These are phyloP conservation scores for Coemansia sp. DNA, from an alignment of 192 early-diverging fungal species.

Conservation along the genomic window DNA sequence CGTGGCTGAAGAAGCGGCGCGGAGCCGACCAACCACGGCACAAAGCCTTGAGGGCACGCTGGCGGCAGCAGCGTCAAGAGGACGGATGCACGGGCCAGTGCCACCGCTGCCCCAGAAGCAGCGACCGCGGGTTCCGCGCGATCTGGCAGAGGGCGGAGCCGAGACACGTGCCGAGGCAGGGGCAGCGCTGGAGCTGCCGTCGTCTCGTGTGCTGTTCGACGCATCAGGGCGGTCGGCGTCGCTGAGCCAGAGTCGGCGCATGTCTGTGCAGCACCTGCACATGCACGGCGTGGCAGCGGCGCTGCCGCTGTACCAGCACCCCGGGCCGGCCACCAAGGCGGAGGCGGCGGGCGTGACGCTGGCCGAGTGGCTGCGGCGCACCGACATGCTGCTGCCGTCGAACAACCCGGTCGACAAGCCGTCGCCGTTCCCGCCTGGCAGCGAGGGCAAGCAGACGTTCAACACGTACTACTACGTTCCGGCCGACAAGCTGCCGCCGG, in stretches of 20 bases:
- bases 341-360: slow-evolving; percentile 18
- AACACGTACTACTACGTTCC: slow-evolving; percentile 31
- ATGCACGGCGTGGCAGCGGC: slow-evolving; percentile 11
- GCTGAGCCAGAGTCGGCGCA: slow-evolving; percentile 3
- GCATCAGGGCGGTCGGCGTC: background rate
- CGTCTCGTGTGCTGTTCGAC: slow-evolving; percentile 37
- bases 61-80: background rate
- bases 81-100: slow-evolving; percentile 5
- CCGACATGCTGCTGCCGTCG: slow-evolving; percentile 36
- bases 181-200: slow-evolving; percentile 33
- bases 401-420: slow-evolving; percentile 28
- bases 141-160: slow-evolving; percentile 27
- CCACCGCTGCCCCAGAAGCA: slow-evolving; percentile 40
- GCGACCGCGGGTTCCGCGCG: slow-evolving; percentile 34
- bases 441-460: slow-evolving; percentile 27
- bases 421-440: slow-evolving; percentile 28
- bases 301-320: slow-evolving; percentile 1
- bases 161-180: slow-evolving; percentile 24
- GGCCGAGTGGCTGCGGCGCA: slow-evolving; percentile 49
- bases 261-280: slow-evolving; percentile 4
- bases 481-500: background rate
- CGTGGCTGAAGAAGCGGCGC: slow-evolving; percentile 11
- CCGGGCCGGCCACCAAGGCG: background rate
- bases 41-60: background rate
- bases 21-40: background rate